Base-by-base conservation (phyloP, 306 rosid genomes). In the Potentilla sterilis region DNA sequence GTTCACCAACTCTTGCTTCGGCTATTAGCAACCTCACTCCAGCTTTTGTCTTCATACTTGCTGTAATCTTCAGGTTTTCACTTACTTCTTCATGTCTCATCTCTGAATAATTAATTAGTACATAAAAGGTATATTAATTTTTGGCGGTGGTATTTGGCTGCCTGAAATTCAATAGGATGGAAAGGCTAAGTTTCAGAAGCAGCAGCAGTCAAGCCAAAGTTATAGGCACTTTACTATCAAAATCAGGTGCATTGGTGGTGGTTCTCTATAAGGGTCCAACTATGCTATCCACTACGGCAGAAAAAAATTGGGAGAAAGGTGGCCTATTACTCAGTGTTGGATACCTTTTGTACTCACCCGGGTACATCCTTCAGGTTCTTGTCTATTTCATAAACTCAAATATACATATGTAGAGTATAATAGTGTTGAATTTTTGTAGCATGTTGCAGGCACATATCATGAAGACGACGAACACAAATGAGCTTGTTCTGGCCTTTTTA, bases 281-380 rank as follows among this genome's bases (percentile, higher is more conserved):
- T 52, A 34, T 86, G 63, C 24, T 86, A 19, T 67, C 85, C 14
- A 2, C 75, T 37, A 9, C 90, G 49, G 21, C 32, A 63, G 75
- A 77, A 70, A 3, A 72, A 1, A 81, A 86, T 80, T 85, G 91
- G 93, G 58, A 75, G 46, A 49, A 79, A 34, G 90, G 91, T 41
- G 90, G 93, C 61, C 43, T 79, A 9, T 72, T 89, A 54, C 76
- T 87, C 48, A 75, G 61, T 18, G 67, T 69, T 51, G 78, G 80
- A 38, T 77, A 8, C 75, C 66, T 86, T 48, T 44, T 89, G 12
- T 6, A 42, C 75, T 77, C 90, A 65, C 55, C 75, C 4, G 84
- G 86, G 86, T 88, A 75, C 72, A 88, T 88, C 57, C 40, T 88
- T 72, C 93, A 86, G 87, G 90, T 82, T 3, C 57, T 7, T 51